Evolutionary conservation across 352 stramenopile genomes (phyloP), one percentile per base, ranked within the genome.

Genomic region (Pythium dissotocum): DNA sequence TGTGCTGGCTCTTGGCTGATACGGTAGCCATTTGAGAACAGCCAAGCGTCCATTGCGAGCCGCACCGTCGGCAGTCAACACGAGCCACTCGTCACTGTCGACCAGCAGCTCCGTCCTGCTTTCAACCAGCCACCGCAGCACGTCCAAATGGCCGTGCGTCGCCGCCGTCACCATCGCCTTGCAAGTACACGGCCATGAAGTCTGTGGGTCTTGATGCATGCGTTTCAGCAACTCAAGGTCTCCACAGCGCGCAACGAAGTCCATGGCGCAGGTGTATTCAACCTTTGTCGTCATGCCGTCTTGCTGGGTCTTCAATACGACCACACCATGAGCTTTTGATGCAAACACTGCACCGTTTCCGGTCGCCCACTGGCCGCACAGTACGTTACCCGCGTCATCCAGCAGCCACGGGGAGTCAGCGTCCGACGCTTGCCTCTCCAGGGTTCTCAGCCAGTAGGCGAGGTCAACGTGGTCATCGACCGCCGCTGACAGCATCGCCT

Each of bases 401-500:
- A 63, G 40, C 28, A 68, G 5, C 53, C 52, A 40, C 33, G 2
- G 28, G 4, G 28, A 30, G 28, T 30, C 28, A 30, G 28, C 28
- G 28, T 24, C 21, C 21, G 21, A 24, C 21, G 21, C 21, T 24
- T 55, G 0, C 55, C 71, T n/a, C 65, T 75, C 16, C 61, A 72
- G 12, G 58, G 67, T 58, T 66, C 67, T 26, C 57, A 82, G 70
- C 75, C 70, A 79, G 28, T 71, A 71, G 16, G 82, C 70, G 0
- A 84, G 38, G 6, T 81, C 63, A 9, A 85, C 6, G 46, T 81
- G 59, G 2, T 73, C 76, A 9, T 75, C 76, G n/a, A 72, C 76
- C 0, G 76, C 79, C 2, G 79, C 77, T 6, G 75, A 51, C 6
- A 79, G 76, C 76, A 88, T 85, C 0, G 77, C 76, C 18, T 83